phyloP scores from a whole-genome alignment of 2,329 filamentous ascomycete genomes.

The Diaporthe vexans region DNA sequence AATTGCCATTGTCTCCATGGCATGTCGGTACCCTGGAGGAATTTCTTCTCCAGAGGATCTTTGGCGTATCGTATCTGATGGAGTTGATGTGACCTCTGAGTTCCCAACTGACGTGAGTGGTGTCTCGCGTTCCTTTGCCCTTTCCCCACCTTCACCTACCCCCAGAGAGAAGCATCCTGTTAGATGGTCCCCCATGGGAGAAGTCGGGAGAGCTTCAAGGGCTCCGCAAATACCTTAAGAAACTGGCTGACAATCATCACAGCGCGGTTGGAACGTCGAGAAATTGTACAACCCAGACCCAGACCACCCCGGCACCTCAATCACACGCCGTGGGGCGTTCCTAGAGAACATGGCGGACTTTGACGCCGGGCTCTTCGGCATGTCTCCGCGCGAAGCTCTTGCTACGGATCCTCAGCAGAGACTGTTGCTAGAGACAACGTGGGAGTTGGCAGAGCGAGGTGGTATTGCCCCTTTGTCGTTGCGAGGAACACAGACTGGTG shows the following conservation, averaged over 20 bases:
- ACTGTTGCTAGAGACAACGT: conserved; percentile 44
- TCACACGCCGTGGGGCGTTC: conserved; percentile 10
- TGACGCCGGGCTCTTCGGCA: conserved; percentile 49
- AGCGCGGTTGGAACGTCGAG: conserved; percentile 22
- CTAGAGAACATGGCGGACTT: conserved; percentile 36
- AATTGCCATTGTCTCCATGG: conserved; percentile 34
- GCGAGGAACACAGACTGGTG: conserved; percentile 46
- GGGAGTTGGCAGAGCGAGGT: conserved; percentile 45
- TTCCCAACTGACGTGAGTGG: conserved; percentile 24
- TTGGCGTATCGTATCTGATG: conserved; percentile 19
- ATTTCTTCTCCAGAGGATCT: conserved; percentile 32
- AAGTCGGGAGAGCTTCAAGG: too few species aligned
- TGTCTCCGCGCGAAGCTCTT: conserved; percentile 44
- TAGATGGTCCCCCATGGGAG: too few species aligned
- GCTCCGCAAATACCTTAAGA: too few species aligned
- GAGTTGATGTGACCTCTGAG: conserved; percentile 28
- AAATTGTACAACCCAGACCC: conserved; percentile 33
- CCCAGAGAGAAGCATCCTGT: not conserved
- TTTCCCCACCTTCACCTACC: too few species aligned
- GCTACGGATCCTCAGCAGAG: conserved; percentile 41
- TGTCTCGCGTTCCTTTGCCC: not conserved
- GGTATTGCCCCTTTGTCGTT: conserved; percentile 43
- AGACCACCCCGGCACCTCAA: conserved; percentile 42
- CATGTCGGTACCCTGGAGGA: conserved; percentile 33
- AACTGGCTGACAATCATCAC: not conserved